phyloP scores from a whole-genome alignment of 140 eudicot species.

The Bidens hawaiensis region DNA sequence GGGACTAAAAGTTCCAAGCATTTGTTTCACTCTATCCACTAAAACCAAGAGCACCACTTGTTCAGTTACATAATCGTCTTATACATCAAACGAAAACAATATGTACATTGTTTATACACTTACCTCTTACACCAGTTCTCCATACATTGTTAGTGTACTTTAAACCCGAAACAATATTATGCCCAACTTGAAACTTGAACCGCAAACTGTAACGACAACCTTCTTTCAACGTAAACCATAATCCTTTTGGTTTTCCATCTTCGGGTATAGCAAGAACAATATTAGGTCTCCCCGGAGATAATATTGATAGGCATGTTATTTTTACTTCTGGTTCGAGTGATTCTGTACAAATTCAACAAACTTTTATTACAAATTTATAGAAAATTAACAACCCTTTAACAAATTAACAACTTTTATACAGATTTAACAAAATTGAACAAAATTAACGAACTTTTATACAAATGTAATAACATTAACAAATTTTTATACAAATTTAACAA shows the following conservation, averaged over 20 bases:
- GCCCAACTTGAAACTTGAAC: conserved; percentile 49
- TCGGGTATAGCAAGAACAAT: conserved; percentile 53
- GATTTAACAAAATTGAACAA: no score
- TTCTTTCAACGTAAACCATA: conserved; percentile 67
- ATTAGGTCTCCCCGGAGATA: conserved; percentile 53
- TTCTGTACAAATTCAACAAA: conserved; percentile 26
- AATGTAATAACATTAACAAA: no score
- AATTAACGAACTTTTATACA: no score
- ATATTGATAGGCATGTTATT: conserved; percentile 44
- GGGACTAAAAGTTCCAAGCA: conserved; percentile 78
- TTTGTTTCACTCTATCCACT: conserved; percentile 50
- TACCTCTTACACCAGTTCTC: conserved; percentile 70
- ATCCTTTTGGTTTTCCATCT: conserved; percentile 58
- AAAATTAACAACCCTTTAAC: no score
- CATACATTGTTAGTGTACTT: conserved; percentile 65
- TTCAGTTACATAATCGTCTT: background rate
- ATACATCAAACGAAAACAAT: background rate
- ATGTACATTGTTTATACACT: background rate
- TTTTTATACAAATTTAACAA: no score
- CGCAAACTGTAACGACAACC: conserved; percentile 49
- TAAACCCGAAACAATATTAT: conserved; percentile 56
- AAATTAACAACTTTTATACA: no score
- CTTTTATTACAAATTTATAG: background rate
- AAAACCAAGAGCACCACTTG: background rate
- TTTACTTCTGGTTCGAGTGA: conserved; percentile 53